Percentiles rank a stretch among this genome's conserved stretches.
Conservation (phyloP, 805 yeast species). For the Candida krabiensis region DNA sequence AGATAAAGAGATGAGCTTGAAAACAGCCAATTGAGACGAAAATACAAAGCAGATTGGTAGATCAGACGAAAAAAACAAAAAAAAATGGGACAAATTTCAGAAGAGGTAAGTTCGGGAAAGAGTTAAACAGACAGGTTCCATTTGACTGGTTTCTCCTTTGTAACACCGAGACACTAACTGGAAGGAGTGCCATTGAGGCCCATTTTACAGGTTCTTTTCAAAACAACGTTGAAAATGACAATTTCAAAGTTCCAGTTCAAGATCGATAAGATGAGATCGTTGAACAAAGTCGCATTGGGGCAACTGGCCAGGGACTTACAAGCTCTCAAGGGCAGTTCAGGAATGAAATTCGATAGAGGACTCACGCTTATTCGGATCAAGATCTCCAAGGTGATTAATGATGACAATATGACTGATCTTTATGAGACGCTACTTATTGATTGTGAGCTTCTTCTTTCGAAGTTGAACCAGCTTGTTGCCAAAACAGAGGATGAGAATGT, state of each 20-base stretch:
- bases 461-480: slow-evolving; percentile 15
- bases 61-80: no score
- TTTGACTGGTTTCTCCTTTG: no score
- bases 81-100: slow-evolving; percentile 14
- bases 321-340: slow-evolving; percentile 8
- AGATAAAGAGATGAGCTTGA: no score
- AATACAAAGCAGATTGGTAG: no score
- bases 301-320: slow-evolving; percentile 24
- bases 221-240: slow-evolving; percentile 27
- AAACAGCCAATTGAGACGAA: no score
- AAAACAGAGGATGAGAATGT: slow-evolving; percentile 19
- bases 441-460: slow-evolving; percentile 24
- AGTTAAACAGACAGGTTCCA: no score
- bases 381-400: slow-evolving; percentile 23
- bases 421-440: slow-evolving; percentile 24
- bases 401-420: slow-evolving; percentile 25
- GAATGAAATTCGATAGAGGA: slow-evolving; percentile 24
- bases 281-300: slow-evolving; percentile 22
- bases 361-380: slow-evolving; percentile 19
- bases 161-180: no score
- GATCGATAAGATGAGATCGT: slow-evolving; percentile 25
- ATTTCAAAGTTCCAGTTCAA: slow-evolving; percentile 27
- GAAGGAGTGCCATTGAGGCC: no score
- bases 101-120: slow-evolving; percentile 16
- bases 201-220: slow-evolving; percentile 23